Evolutionary conservation across 1,139 yeast genomes (phyloP), one percentile per base, ranked within the genome.

Genomic region (Candida gigantensis): DNA sequence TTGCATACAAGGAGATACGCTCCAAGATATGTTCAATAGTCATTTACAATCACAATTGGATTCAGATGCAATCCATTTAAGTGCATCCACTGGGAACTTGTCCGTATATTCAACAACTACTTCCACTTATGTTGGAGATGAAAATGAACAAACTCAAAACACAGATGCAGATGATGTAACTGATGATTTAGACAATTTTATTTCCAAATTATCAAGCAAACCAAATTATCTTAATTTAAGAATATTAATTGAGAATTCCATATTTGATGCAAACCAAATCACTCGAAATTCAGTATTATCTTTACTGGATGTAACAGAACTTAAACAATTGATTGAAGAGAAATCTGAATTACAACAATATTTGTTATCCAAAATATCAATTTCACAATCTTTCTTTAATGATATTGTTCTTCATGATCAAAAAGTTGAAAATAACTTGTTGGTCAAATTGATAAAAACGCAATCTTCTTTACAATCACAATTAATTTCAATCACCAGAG

Each of bases 161-260:
- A 11, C 24, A 24, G 12, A 16, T 39, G 21, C 20, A 28, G 53
- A 46, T 11, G 45, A 43, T 17, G 55, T 51, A 13, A 48, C 44
- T 8, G 40, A 52, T 5, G 48, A 43, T 8, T 45, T 39, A 8
- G 38, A 39, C 11, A 43, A 45, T 18, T 35, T 53, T 27, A 43
- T 54, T 15, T 40, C 38, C 36, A 40, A 41, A 6, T 42, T 39
- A 25, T 45, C 54, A 30, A 44, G 44, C 30, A 36, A 55, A 25
- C 57, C 61, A 10, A 62, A 63, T 38, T 68, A 67, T 50, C 54
- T 71, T 30, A 69, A 70, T 48, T 53, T 71, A 45, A 63, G 64
- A 46, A 64, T 71, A 2, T 56, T 71, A 37, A 68, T 71, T 37
- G 77, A 71, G 48, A 69, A 69, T 45, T 61, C 72, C 5, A 64